These are phyloP conservation scores for Moniliophthora roreri DNA, from an alignment of 1,284 basidiomycete genomes.

Conservation along the genomic window DNA sequence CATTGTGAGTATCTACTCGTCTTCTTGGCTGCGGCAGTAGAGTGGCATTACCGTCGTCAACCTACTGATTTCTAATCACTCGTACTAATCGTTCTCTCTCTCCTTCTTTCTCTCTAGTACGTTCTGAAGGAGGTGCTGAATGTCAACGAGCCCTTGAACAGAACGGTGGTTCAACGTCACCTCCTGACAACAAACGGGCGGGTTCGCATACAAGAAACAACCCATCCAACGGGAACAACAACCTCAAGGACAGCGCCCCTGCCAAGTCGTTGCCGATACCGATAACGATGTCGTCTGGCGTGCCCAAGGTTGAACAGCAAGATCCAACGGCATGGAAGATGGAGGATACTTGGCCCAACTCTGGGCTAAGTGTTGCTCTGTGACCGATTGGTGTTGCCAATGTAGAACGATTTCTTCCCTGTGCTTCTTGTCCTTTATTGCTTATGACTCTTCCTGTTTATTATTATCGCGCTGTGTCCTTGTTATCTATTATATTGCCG, in stretches of 20 bases:
- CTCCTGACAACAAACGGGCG: not conserved
- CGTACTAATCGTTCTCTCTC: no score
- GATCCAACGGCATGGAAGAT: constrained; percentile 5
- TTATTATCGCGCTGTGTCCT: not conserved
- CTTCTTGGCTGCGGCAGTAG: no score
- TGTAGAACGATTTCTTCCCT: not conserved
- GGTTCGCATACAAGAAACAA: not conserved
- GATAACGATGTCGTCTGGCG: constrained; percentile 4
- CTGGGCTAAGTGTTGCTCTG: not conserved
- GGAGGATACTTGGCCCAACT: not conserved
- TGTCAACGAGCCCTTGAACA: constrained; percentile 30
- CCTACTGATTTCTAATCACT: no score
- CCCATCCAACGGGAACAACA: constrained; percentile 5
- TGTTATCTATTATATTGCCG: not conserved
- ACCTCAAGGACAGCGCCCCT: constrained; percentile 8
- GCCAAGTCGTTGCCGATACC: constrained; percentile 14
- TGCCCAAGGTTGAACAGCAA: not conserved
- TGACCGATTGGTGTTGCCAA: not conserved
- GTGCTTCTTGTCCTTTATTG: not conserved
- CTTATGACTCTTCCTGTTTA: not conserved
- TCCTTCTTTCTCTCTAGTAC: constrained; percentile 28
- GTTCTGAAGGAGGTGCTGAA: constrained; percentile 36
- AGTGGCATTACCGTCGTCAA: no score
- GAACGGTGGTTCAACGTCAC: constrained; percentile 8
- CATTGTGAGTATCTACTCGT: constrained; percentile 54